phyloP scores from a whole-genome alignment of 192 early-diverging fungal species.

The Spizellomyces punctatus region DNA sequence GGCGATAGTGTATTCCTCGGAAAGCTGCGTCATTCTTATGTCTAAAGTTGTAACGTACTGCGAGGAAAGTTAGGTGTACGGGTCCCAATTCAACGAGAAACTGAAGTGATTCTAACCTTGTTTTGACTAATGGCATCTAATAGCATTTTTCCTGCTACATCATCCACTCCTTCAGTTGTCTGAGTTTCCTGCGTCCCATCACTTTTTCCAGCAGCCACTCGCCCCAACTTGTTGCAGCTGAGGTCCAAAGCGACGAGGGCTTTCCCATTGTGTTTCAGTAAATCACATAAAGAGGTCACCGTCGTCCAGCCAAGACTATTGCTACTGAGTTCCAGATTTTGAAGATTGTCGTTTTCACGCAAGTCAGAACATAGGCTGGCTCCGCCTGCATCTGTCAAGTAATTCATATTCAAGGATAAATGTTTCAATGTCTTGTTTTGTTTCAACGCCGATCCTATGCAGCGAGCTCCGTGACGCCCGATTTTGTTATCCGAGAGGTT shows the following conservation, averaged over 20 bases:
- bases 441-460: slow-evolving; percentile 38
- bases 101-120: slow-evolving; percentile 36
- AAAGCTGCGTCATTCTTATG: slow-evolving; percentile 50
- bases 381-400: slow-evolving; percentile 44
- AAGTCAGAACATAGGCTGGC: slow-evolving; percentile 33
- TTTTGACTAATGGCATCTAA: slow-evolving; percentile 60
- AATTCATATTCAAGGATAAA: slow-evolving; percentile 44
- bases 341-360: slow-evolving; percentile 26
- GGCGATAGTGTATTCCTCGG: slow-evolving; percentile 47
- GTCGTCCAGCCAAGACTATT: slow-evolving; percentile 41
- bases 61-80: neutral
- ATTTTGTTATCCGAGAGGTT: slow-evolving; percentile 51
- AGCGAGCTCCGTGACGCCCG: slow-evolving; percentile 30
- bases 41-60: slow-evolving; percentile 56
- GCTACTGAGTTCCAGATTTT: slow-evolving; percentile 39
- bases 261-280: slow-evolving; percentile 39
- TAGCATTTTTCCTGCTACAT: slow-evolving; percentile 48
- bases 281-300: slow-evolving; percentile 27
- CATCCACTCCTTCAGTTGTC: slow-evolving; percentile 6
- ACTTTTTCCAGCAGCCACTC: neutral
- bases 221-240: slow-evolving; percentile 53
- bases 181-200: slow-evolving; percentile 9
- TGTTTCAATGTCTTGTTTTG: slow-evolving; percentile 34
- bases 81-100: too few species aligned
- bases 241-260: slow-evolving; percentile 39